These are phyloP conservation scores for Lactarius sanguifluus DNA, from an alignment of 768 basidiomycete species.

Conservation along the genomic window DNA sequence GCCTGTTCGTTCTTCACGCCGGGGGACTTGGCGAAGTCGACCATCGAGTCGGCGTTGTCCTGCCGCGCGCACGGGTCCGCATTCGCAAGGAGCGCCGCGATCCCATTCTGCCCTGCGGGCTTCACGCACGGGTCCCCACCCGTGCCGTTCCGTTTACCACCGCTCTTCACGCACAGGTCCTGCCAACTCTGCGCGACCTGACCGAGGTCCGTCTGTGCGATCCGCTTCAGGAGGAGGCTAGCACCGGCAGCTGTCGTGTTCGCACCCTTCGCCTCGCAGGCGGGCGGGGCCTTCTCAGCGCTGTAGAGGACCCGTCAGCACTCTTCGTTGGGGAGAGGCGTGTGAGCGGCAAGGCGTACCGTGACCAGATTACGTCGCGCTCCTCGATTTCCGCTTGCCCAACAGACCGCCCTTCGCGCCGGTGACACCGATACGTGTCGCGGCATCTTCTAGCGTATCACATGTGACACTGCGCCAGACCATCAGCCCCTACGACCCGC, in stretches of 20 bases:
- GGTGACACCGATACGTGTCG: slow-evolving; percentile 30
- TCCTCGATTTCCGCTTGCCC: slow-evolving; percentile 26
- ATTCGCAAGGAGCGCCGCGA: slow-evolving; percentile 45
- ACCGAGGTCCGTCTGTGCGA: slow-evolving; percentile 40
- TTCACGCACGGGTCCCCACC: slow-evolving; percentile 42
- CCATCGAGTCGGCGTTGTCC: slow-evolving; percentile 49
- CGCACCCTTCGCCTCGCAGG: slow-evolving; percentile 20
- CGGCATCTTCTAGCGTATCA: slow-evolving; percentile 25
- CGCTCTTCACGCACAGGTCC: slow-evolving; percentile 43
- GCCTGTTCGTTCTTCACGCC: slow-evolving; percentile 43
- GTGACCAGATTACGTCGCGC: neutral
- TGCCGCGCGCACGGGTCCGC: slow-evolving; percentile 52
- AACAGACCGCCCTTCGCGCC: slow-evolving; percentile 6
- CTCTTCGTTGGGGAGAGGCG: neutral
- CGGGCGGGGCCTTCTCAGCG: slow-evolving; percentile 10
- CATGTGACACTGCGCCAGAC: slow-evolving; percentile 31
- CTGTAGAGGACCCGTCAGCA: neutral
- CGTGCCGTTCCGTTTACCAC: slow-evolving; percentile 38
- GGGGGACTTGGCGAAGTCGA: slow-evolving; percentile 47
- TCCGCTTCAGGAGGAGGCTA: slow-evolving; percentile 28
- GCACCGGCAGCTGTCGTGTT: slow-evolving; percentile 14
- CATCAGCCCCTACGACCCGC: neutral
- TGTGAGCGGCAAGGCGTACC: neutral
- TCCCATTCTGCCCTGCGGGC: slow-evolving; percentile 42
- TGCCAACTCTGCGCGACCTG: slow-evolving; percentile 46